Base-by-base conservation (phyloP, 352 stramenopile genomes). In the Phytophthora crassamura region DNA sequence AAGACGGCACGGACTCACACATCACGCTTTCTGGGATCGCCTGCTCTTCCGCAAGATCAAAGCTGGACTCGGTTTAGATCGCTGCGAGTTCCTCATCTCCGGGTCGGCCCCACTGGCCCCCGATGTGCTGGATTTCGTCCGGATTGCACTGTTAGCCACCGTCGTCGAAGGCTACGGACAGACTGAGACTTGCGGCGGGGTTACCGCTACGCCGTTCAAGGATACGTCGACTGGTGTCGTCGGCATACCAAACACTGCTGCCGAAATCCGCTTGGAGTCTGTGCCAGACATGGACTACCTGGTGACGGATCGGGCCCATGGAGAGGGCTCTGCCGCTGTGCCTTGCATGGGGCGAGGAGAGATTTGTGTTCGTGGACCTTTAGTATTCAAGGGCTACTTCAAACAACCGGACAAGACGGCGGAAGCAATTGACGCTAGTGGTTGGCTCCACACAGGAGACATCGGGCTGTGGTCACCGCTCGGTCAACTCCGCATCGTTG, bases 201-300 rank as follows among this genome's bases (percentile, higher is more conserved):
- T 90, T 18, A 95, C 95, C 4, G 80, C 80, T 16, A 73, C 67
- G 5, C 53, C 72, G 7, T 68, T 88, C 20, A 58, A 59, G 3
- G 80, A 89, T 54, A 22, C 72, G 22, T 67, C 59, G 0, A 49
- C 59, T 1, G 96, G 96, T 18, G 97, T 99, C 77, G 97, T 99
- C 0, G 97, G 97, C 30, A 86, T 84, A 22, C 94, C 96, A 9
- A 78, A 82, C 40, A 79, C 82, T n/a, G 88, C 75, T 25, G 77
- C 78, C 10, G 96, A 99, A 75, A 88, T 99, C 65, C 93, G 94
- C 28, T 86, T 99, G 18, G 89, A 91, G 34, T 94, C 98, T 46
- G 94, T 99, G n/a, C 91, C 93, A 0, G 97, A 99, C 50, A 99
- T 99, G 97, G 91, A 91, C 43, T 99, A 99, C 78, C 78, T 91